Base-by-base conservation (phyloP, 176 grass and related monocot genomes). In the Eragrostis nindensis region DNA sequence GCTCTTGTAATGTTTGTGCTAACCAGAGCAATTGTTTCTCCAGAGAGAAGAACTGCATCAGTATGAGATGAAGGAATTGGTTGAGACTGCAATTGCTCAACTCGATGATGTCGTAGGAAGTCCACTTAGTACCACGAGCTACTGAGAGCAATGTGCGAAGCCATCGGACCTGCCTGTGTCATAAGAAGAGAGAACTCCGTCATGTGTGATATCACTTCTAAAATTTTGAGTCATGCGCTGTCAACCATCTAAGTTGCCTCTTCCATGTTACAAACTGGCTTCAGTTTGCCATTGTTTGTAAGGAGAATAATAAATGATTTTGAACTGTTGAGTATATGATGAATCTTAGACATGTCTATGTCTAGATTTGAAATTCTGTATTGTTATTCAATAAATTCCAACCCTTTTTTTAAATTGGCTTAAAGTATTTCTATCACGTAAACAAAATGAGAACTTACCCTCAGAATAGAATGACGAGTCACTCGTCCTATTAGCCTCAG, bases 61-160 rank as follows among this genome's bases (percentile, higher is more conserved):
- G 30, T 41, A 39, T 5, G 54, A 86, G 27, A 74, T 91, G 66
- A 94, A 86, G 87, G 86, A 91, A 85, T 67, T 80, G 73, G 75
- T 94, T 22, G 84, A 85, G 60, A 47, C 11, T 10, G 83, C 86
- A 38, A 85, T 94, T 52, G 65, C 63, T 49, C 78, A 87, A 45
- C 48, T 89, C 19, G 74, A 90, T 41, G 67, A 89, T 53, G 22
- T 36, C 15, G 1, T 70, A 22, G 74, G 86, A 65, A 93, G 72
- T 42, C 50, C 77, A 54, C 26, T 57, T 14, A 81, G 82, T 63
- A 36, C 10, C 43, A 53, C n/a, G 47, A 83, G 74, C 21, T 60
- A 48, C 30, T 73, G 70, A 68, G 24, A 57, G 12, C 6, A 8
- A 42, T 11, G 13, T 57, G 6, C 2, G 36, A 39, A n/a, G 48